Conservation (phyloP, 2,329 filamentous ascomycete species). For the Sporothrix schenckii region DNA sequence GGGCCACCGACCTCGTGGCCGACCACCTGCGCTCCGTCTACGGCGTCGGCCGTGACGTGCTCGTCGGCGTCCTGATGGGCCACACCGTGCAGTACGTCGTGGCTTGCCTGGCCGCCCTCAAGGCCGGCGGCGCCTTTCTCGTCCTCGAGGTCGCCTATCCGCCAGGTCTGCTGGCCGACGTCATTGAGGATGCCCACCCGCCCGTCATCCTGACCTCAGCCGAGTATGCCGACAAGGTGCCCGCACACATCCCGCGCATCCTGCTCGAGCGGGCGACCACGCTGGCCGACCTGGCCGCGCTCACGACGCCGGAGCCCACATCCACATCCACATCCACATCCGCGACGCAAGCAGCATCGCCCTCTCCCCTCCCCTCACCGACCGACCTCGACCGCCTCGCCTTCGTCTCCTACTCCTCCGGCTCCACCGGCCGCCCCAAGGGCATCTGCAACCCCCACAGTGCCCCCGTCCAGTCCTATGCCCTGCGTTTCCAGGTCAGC, state of each 20-base stretch:
- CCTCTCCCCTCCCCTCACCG: slow-evolving; percentile 62
- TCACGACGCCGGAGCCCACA: slow-evolving; percentile 23
- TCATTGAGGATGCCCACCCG: slow-evolving; percentile 74
- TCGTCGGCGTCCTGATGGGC: slow-evolving; percentile 75
- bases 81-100: slow-evolving; percentile 79
- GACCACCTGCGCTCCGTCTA: slow-evolving; percentile 61
- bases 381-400: slow-evolving; percentile 73
- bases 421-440: slow-evolving; percentile 78
- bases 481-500: slow-evolving; percentile 70
- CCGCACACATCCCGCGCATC: slow-evolving; percentile 64
- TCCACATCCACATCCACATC: slow-evolving; percentile 32
- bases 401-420: slow-evolving; percentile 81
- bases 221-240: slow-evolving; percentile 67
- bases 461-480: slow-evolving; percentile 73
- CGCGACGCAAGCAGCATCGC: slow-evolving; percentile 39
- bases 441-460: slow-evolving; percentile 79
- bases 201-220: slow-evolving; percentile 70
- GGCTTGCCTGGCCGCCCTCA: slow-evolving; percentile 74
- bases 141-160: slow-evolving; percentile 81
- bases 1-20: slow-evolving; percentile 66
- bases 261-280: slow-evolving; percentile 56
- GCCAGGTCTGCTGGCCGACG: slow-evolving; percentile 71
- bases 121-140: slow-evolving; percentile 77
- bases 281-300: not conserved
- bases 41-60: slow-evolving; percentile 71